Evolutionary conservation across 2,329 filamentous ascomycete genomes (phyloP).

Genomic region (Amauroascus verrucosus): DNA sequence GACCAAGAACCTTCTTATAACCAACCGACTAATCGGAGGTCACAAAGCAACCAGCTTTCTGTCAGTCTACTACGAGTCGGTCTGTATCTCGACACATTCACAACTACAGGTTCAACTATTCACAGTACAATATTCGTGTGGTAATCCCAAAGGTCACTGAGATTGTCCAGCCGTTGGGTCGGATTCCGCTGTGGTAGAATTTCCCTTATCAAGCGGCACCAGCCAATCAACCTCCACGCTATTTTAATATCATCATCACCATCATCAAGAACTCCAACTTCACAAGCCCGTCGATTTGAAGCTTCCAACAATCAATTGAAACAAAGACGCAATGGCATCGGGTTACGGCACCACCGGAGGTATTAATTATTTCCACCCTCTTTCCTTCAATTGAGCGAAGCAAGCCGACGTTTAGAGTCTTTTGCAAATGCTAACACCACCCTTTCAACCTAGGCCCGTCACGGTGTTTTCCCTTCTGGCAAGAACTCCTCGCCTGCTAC

Average conservation of each 20-base stretch:
- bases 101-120: not conserved
- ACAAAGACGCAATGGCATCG: slow-evolving; percentile 37
- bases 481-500: slow-evolving; percentile 97
- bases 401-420: not conserved
- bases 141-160: not conserved
- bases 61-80: not conserved
- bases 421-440: not conserved
- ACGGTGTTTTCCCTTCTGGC: slow-evolving; percentile 99
- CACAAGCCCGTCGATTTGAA: slow-evolving; percentile 1
- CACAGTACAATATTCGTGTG: not conserved
- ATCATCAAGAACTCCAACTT: slow-evolving; percentile 7
- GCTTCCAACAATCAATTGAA: slow-evolving; percentile 1
- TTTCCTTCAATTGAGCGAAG: not conserved
- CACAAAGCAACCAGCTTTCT: not conserved
- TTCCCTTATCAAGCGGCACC: not conserved
- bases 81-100: not conserved
- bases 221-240: not conserved
- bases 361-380: slow-evolving; percentile 19
- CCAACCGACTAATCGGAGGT: not conserved
- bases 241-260: not conserved
- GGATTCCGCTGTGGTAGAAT: not conserved
- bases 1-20: not conserved
- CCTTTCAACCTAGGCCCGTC: slow-evolving; percentile 44
- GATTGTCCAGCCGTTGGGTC: not conserved
- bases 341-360: slow-evolving; percentile 47